Evolutionary conservation across 495 filamentous ascomycete species (phyloP).

Genomic region (Terfezia claveryi): DNA sequence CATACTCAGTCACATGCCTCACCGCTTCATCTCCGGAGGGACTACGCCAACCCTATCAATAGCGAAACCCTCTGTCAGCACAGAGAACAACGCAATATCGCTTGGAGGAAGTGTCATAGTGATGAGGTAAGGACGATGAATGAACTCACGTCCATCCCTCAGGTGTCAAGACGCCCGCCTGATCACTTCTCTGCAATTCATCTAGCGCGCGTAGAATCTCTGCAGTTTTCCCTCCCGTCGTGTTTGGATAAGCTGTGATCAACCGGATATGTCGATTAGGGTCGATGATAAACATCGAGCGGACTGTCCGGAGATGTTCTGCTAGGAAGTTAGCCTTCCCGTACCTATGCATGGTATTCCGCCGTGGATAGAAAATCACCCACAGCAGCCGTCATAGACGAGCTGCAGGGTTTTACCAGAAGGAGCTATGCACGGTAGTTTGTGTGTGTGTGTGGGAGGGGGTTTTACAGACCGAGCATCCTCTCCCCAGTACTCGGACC

Average conservation of each 20-base stretch:
- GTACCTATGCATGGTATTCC: too few relatives aligned
- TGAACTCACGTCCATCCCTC: constrained; percentile 22
- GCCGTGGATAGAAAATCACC: too few relatives aligned
- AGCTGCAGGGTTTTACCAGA: too few relatives aligned
- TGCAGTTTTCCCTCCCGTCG: constrained; percentile 39
- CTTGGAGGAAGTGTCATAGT: too few relatives aligned
- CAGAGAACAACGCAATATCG: too few relatives aligned
- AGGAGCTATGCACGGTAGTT: constrained; percentile 6
- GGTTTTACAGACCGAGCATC: neutral
- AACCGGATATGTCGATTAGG: constrained; percentile 41
- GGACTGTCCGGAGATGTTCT: constrained; percentile 17
- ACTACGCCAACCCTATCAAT: constrained; percentile 32
- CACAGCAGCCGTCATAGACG: too few relatives aligned
- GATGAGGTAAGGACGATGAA: too few relatives aligned
- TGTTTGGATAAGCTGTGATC: constrained; percentile 46
- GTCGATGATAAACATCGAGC: constrained; percentile 48
- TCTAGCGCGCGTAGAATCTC: constrained; percentile 48
- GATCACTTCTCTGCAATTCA: constrained; percentile 39
- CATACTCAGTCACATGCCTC: too few relatives aligned
- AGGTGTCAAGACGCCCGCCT: constrained; percentile 39
- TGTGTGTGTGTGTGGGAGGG: constrained; percentile 32
- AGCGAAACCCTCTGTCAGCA: constrained; percentile 24
- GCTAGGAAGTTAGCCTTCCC: too few relatives aligned
- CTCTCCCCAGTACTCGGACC: neutral
- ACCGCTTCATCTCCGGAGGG: constrained; percentile 22